These are phyloP conservation scores for Beta lomatogona DNA, from an alignment of 179 eudicot genomes.

Conservation along the genomic window DNA sequence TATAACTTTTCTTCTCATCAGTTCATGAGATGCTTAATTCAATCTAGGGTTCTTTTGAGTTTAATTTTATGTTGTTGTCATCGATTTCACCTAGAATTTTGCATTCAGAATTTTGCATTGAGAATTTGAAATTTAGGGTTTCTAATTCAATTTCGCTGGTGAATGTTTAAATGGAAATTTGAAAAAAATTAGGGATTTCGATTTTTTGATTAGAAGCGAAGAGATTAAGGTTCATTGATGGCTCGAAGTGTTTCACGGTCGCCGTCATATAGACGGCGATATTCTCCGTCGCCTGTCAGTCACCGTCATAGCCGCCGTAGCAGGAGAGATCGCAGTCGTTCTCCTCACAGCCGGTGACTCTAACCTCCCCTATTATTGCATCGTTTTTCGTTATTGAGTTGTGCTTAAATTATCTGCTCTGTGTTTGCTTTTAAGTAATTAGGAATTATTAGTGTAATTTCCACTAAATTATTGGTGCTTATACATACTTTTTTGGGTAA, in stretches of 20 bases:
- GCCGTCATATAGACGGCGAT: constrained; percentile 65
- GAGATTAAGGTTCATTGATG: constrained; percentile 30
- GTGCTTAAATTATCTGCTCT: not conserved
- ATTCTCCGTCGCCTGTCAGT: constrained; percentile 72
- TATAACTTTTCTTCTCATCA: not conserved
- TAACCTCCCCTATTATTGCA: not conserved
- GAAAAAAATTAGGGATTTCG: not conserved
- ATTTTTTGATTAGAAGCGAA: not conserved
- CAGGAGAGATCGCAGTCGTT: constrained; percentile 68
- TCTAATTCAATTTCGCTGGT: not conserved
- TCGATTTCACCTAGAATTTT: not conserved
- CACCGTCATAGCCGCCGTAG: constrained; percentile 62
- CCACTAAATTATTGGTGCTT: not conserved
- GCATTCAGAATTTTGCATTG: too few relatives aligned
- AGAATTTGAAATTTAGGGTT: not conserved
- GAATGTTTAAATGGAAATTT: not conserved
- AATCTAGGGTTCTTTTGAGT: not conserved
- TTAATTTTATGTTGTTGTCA: not conserved
- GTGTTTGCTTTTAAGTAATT: not conserved
- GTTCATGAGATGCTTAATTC: not conserved
- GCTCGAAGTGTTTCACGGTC: constrained; percentile 76
- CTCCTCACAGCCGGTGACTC: constrained; percentile 43
- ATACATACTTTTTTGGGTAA: too few relatives aligned
- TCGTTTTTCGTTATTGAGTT: not conserved
- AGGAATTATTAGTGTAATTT: not conserved